phyloP scores from a whole-genome alignment of 2,329 filamentous ascomycete genomes.

The Cryphonectria radicalis region DNA sequence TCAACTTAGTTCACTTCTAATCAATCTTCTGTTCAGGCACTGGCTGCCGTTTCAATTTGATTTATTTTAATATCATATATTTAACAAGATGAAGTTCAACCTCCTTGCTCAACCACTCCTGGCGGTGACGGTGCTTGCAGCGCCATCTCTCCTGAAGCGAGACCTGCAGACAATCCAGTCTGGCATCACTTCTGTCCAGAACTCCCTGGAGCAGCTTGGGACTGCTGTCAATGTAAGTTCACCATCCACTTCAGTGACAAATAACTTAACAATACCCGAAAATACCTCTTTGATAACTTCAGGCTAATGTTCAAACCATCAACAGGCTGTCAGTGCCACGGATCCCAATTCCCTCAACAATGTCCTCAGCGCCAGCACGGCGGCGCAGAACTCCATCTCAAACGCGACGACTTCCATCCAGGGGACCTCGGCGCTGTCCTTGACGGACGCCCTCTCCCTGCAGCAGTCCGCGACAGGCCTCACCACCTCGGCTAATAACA shows the following conservation, averaged over 20 bases:
- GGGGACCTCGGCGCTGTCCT: conserved; percentile 34
- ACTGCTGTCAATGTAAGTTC: conserved; percentile 22
- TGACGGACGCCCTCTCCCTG: conserved; percentile 31
- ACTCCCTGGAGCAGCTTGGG: conserved; percentile 20
- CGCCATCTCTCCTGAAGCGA: conserved; percentile 21
- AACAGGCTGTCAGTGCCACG: conserved; percentile 18
- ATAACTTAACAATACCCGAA: not conserved
- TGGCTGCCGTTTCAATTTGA: conserved; percentile 18
- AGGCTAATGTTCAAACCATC: not conserved
- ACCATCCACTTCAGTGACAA: not conserved
- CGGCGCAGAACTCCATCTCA: conserved; percentile 29
- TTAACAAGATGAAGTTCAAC: conserved; percentile 22
- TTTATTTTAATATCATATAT: not conserved
- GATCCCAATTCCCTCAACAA: conserved; percentile 55
- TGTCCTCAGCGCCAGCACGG: conserved; percentile 38
- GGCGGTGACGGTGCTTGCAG: conserved; percentile 23
- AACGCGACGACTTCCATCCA: conserved; percentile 35
- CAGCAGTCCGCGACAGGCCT: conserved; percentile 32
- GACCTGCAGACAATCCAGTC: conserved; percentile 23
- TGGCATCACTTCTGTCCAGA: conserved; percentile 23
- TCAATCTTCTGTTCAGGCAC: conserved; percentile 11
- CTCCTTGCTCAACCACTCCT: conserved; percentile 20
- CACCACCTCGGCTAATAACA: conserved; percentile 33
- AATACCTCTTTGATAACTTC: too few species aligned
- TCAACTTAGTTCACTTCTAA: not conserved